Evolutionary conservation across 2,329 filamentous ascomycete genomes (phyloP), one percentile per base, ranked within the genome.

Genomic region (Fusarium tupiense): DNA sequence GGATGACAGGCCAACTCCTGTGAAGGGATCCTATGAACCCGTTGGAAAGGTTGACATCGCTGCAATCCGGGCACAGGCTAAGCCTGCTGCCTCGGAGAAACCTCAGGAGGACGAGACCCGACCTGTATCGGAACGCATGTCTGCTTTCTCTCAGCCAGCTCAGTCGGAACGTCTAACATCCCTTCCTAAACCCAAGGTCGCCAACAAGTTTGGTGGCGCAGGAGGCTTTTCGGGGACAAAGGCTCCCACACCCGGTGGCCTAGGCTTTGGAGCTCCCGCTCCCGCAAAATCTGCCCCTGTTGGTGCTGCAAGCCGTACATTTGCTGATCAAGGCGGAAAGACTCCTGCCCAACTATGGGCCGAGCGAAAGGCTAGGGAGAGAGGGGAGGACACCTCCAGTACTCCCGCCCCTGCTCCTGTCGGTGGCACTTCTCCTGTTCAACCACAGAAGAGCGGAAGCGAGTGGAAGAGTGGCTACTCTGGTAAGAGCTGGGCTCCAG

Each of bases 311-410:
- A 97, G 94, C 84, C 92, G 94, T 79, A 98, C 95, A 2, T 99
- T 98, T 85, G 96, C 96, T 22, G 95, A 98, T 76, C 88, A 97
- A 82, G 95, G 93, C 72, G 96, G 96, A 71, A 99, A 98, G 87
- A 98, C 96, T 10, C 96, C 96, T 12, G 95, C 96, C 37, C 96
- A 99, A 83, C 85, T 98, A 41, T 99, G 96, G 96, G 96, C 96
- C 1, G 96, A 99, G 86, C 97, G 95, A 86, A 98, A 98, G 86
- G 96, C 94, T 43, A 92, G 91, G 69, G 91, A 96, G 81, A 88
- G 92, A 59, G 91, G 89, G 52, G 85, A 85, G 46, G 75, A 76
- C 66, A 74, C 76, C 65, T 61, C 85, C 81, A 82, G 86, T 58
- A 82, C 86, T 26, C 80, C 84, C 60, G 80, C 85, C 31, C 73